phyloP scores from a whole-genome alignment of 352 stramenopile genomes.

The Globisporangium nagaii region DNA sequence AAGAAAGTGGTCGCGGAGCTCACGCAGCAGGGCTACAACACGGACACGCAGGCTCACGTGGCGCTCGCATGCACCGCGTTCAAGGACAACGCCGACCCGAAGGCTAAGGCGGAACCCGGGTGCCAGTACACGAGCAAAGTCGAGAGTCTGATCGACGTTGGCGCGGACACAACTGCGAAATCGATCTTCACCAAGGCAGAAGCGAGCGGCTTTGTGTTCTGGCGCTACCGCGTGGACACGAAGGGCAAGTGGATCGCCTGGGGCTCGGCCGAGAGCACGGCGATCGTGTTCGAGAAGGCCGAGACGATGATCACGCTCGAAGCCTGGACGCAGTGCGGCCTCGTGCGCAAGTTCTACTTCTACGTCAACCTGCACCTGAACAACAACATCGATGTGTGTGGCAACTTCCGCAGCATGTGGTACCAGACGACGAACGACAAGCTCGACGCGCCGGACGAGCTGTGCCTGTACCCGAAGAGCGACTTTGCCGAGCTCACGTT shows the following conservation, averaged over 20 bases:
- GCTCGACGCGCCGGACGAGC: slow-evolving; percentile 19
- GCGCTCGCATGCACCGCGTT: slow-evolving; percentile 34
- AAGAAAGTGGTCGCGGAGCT: slow-evolving; percentile 29
- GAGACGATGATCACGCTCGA: slow-evolving; percentile 48
- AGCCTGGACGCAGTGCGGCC: slow-evolving; percentile 50
- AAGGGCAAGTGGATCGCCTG: neutral
- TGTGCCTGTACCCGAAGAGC: slow-evolving; percentile 45
- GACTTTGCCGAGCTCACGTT: slow-evolving; percentile 64
- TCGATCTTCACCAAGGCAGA: slow-evolving; percentile 1
- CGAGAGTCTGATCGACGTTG: slow-evolving; percentile 26
- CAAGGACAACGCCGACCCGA: slow-evolving; percentile 2
- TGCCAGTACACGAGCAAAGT: slow-evolving; percentile 31
- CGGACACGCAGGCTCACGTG: slow-evolving; percentile 56
- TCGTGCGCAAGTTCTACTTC: slow-evolving; percentile 38
- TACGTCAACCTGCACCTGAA: slow-evolving; percentile 48
- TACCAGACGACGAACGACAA: slow-evolving; percentile 39
- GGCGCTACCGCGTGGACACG: slow-evolving; percentile 42
- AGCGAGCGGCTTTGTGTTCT: slow-evolving; percentile 39
- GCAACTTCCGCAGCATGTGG: slow-evolving; percentile 59
- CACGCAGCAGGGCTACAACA: slow-evolving; percentile 33
- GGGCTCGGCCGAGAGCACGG: neutral
- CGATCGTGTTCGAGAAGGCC: neutral
- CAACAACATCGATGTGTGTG: slow-evolving; percentile 38
- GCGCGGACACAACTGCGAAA: slow-evolving; percentile 16
- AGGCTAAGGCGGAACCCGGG: slow-evolving; percentile 4